phyloP scores from a whole-genome alignment of 495 filamentous ascomycete genomes.

The Wilcoxina mikolae region DNA sequence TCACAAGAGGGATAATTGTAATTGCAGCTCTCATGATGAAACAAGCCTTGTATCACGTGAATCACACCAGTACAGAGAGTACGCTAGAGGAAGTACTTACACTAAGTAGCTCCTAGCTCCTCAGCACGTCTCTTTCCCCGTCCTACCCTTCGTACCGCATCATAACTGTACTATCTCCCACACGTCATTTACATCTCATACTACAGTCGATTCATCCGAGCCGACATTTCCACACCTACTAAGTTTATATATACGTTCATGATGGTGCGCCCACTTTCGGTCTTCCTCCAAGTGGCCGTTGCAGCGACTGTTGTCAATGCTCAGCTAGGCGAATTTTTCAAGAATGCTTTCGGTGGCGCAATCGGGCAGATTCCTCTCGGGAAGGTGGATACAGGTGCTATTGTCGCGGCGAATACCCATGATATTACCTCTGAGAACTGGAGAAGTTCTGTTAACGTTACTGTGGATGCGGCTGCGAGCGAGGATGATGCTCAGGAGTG shows the following conservation, averaged over 20 bases:
- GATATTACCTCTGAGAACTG: conserved; percentile 26
- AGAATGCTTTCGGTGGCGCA: conserved; percentile 3
- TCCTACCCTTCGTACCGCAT: too few relatives aligned
- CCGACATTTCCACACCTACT: not conserved
- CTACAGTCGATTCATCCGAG: not conserved
- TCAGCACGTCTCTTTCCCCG: too few relatives aligned
- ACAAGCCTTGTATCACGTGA: too few relatives aligned
- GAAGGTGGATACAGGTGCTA: not conserved
- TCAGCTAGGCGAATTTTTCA: conserved; percentile 4
- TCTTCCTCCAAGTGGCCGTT: conserved; percentile 1
- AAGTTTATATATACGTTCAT: too few relatives aligned
- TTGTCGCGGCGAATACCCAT: not conserved
- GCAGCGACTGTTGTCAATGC: conserved; percentile 1
- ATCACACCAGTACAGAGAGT: too few relatives aligned
- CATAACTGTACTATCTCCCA: too few relatives aligned
- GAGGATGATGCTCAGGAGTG: conserved; percentile 16
- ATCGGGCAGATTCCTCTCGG: not conserved
- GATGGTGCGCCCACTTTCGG: conserved; percentile 1
- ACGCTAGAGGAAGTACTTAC: too few relatives aligned
- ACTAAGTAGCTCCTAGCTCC: too few relatives aligned
- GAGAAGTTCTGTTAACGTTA: conserved; percentile 15
- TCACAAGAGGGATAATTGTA: too few relatives aligned
- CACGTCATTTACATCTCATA: not conserved
- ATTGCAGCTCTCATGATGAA: too few relatives aligned
- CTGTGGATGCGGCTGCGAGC: not conserved